Conservation (phyloP, 2,329 filamentous ascomycete species). For the Plectosphaerella plurivora region DNA sequence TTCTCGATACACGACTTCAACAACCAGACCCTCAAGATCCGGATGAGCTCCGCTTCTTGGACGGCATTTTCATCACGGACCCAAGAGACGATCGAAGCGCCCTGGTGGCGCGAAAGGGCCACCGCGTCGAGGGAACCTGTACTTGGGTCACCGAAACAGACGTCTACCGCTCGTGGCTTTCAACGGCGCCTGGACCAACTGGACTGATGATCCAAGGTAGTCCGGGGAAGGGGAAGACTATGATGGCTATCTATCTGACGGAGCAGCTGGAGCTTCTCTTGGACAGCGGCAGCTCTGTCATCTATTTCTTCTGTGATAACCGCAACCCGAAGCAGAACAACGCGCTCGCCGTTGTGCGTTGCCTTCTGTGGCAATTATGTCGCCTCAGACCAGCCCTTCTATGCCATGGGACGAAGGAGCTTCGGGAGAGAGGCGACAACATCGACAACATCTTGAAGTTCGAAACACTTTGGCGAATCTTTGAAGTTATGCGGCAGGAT, state of each 20-base stretch:
- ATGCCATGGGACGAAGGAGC: too few species aligned
- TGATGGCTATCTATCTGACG: background rate
- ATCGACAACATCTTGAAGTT: background rate
- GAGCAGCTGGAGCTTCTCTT: background rate
- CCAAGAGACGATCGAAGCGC: background rate
- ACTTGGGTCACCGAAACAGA: too few species aligned
- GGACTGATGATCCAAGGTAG: background rate
- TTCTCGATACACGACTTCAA: background rate
- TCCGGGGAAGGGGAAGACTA: background rate
- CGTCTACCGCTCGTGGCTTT: background rate
- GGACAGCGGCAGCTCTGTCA: background rate
- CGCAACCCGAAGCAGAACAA: background rate
- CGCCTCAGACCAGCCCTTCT: background rate
- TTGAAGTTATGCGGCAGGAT: background rate
- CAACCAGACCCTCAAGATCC: background rate
- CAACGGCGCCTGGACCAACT: background rate
- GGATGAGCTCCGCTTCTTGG: background rate
- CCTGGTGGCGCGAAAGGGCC: background rate
- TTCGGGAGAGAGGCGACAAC: too few species aligned
- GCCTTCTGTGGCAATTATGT: background rate
- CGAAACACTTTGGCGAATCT: background rate
- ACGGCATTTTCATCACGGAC: background rate
- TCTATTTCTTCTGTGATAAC: background rate
- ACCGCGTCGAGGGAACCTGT: background rate
- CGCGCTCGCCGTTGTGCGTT: background rate